Base-by-base conservation (phyloP, 495 filamentous ascomycete genomes). In the Evernia prunastri region DNA sequence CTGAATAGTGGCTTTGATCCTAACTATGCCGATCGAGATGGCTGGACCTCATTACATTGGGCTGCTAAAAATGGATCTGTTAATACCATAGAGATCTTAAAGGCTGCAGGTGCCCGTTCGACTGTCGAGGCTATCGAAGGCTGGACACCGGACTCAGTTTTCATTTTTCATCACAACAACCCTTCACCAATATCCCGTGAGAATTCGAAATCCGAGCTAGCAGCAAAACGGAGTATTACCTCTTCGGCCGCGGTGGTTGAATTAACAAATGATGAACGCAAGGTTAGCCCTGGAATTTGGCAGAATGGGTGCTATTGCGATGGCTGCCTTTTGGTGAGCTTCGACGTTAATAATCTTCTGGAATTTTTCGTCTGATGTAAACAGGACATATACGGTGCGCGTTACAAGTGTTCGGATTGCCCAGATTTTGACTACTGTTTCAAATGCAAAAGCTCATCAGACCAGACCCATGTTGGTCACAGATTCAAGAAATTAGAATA, bases 211-310 rank as follows among this genome's bases (percentile, higher is more conserved):
- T 54, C 49, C 15, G 49, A 29, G 49, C 49, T 29, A 11, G 49
- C 49, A 54, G 36, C 36, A 37, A 37, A 37, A 37, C 36, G n/a
- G n/a, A n/a, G n/a, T n/a, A n/a, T n/a, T n/a, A n/a, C n/a, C n/a
- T n/a, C n/a, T n/a, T n/a, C n/a, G n/a, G n/a, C n/a, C n/a, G n/a
- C n/a, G n/a, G n/a, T n/a, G n/a, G n/a, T n/a, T n/a, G n/a, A n/a
- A n/a, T n/a, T n/a, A n/a, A n/a, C n/a, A n/a, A 9, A n/a, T 47
- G 56, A 58, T 58, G 56, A 37, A 58, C 4, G 23, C 17, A 58
- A 58, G 56, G 17, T 58, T n/a, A 58, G 29, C 56, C 56, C 56
- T 39, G 56, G 56, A n/a, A 37, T 58, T 58, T 58, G 33, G 20
- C 35, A 58, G 36, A 15, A 58, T 11, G 35, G 18, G n/a, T 35